Base-by-base conservation (phyloP, 306 rosid genomes). In the Betula pendula region DNA sequence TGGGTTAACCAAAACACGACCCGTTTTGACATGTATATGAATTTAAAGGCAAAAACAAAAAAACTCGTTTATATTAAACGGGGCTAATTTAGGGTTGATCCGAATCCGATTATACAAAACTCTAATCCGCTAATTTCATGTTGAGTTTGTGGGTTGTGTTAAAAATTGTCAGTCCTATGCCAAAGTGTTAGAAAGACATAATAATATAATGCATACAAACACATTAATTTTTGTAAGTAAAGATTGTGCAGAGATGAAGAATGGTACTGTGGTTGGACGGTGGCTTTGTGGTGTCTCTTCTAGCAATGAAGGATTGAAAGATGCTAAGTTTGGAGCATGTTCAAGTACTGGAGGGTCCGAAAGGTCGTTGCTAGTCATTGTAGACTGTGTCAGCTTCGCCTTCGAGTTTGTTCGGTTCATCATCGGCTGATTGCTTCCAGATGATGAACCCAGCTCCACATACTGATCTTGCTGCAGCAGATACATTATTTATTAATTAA, bases 381-480 rank as follows among this genome's bases (percentile, higher is more conserved):
- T 65, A 17, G 70, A 65, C 2, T 3, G 6, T 33, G 70, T 38
- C 27, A 38, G 20, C 48, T 19, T 35, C 25, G 8, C 48, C 15
- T 65, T 65, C 48, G 6, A 35, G 25, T 65, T 38, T 35, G 27
- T 35, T 35, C 9, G 48, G 48, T 38, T 19, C 7, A 27, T 20
- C 17, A 50, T 33, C n/a, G 25, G 20, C 25, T 29, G 47, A 20
- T 52, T 55, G 53, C 76, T 70, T 13, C 50, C 52, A 17, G 65
- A 29, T 70, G 71, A 77, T 25, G 74, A 67, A 51, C 33, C 74
- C 11, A 68, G 55, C 51, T 68, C 74, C 62, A 68, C 15, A 42
- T 38, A 1, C 13, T 70, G n/a, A n/a, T n/a, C 60, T 49, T 77
- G 74, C 47, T 68, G 47, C n/a, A 31, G 10, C 14, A 38, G 5